Conservation (phyloP, 257 asterid species). For the Penstemon eatonii region DNA sequence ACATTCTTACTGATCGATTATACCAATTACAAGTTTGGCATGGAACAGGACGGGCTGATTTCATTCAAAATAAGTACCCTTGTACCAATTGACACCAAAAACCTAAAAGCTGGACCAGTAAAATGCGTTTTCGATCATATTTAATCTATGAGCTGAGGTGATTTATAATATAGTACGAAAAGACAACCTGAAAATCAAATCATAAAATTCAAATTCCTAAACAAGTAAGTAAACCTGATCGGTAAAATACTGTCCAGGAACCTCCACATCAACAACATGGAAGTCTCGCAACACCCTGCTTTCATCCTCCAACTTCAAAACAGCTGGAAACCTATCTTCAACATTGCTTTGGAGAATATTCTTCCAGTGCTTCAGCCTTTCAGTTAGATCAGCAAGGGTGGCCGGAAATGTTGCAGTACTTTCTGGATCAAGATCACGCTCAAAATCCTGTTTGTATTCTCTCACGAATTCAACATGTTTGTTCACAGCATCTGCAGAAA, state of each 20-base stretch:
- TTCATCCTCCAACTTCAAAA: conserved; percentile 94
- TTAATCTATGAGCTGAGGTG: not conserved
- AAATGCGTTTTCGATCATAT: conserved; percentile 4
- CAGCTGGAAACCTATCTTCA: conserved; percentile 97
- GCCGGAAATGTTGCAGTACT: conserved; percentile 89
- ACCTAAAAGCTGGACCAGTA: not conserved
- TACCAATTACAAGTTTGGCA: conserved; percentile 8
- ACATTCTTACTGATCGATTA: not conserved
- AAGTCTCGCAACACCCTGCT: conserved; percentile 97
- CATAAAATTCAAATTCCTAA: not conserved
- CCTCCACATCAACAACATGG: conserved; percentile 96
- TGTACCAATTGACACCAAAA: conserved; percentile 11
- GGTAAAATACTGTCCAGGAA: conserved; percentile 95
- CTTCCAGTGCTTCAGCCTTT: conserved; percentile 94
- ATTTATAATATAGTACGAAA: not conserved
- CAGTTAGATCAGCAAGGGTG: conserved; percentile 93
- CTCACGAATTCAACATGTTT: conserved; percentile 97
- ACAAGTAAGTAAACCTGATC: conserved; percentile 65
- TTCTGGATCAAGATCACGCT: conserved; percentile 98
- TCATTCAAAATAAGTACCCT: not conserved
- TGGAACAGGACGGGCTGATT: not conserved
- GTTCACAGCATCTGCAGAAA: conserved; percentile 98
- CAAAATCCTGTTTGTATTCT: conserved; percentile 97
- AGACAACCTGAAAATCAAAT: conserved; percentile 4
- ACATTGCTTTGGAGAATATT: conserved; percentile 94